Percentiles rank a stretch among this genome's conserved stretches.
Conservation (phyloP, 345 rosid genomes). For the Populus ilicifolia region DNA sequence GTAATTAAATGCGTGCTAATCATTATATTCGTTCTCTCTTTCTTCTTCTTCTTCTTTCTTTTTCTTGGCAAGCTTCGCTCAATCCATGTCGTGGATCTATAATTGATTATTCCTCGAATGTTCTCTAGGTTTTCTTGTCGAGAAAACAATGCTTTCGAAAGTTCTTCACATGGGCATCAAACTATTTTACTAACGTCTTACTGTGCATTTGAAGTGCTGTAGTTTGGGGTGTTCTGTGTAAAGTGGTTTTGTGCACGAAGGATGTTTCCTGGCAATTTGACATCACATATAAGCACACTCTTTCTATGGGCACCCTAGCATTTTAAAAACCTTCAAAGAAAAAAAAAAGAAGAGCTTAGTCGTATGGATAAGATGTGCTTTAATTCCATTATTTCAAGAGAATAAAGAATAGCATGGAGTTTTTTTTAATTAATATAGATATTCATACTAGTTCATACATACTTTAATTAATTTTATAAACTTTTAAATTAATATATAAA, state of each 20-base stretch:
- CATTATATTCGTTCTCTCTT: not conserved
- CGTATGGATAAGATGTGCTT: too few relatives aligned
- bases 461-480: too few relatives aligned
- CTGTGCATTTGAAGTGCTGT: not conserved
- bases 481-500: too few relatives aligned
- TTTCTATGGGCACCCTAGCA: not conserved
- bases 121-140: not conserved
- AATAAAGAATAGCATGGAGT: too few relatives aligned
- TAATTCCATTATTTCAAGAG: too few relatives aligned
- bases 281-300: too few relatives aligned
- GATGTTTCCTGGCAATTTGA: too few relatives aligned
- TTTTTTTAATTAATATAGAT: too few relatives aligned
- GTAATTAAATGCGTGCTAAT: not conserved
- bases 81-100: not conserved
- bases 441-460: too few relatives aligned
- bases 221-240: not conserved
- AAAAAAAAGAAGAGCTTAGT: too few relatives aligned
- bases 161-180: not conserved
- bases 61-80: not conserved
- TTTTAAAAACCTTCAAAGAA: too few relatives aligned
- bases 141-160: not conserved
- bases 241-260: not conserved
- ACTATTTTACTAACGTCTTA: not conserved
- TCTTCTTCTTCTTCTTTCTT: not conserved
- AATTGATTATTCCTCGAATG: not conserved